A percentile compares a stretch with the other conserved stretches of the same genome.
phyloP scores from a whole-genome alignment of 2,329 filamentous ascomycete genomes.

The Penicillium freii region DNA sequence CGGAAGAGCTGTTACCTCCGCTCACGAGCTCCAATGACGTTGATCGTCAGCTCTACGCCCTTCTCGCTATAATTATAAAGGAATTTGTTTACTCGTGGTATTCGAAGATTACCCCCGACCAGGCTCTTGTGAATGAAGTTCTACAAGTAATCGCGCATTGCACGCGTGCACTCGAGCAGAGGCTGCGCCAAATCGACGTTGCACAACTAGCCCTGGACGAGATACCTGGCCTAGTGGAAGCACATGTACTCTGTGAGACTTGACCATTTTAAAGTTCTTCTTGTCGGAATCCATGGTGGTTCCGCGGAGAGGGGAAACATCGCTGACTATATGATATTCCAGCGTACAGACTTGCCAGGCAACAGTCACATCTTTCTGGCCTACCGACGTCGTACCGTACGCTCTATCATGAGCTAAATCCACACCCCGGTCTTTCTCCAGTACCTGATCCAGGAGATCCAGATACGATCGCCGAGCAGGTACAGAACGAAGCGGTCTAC shows the following conservation, averaged over 20 bases:
- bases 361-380: slow-evolving; percentile 57
- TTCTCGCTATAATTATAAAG: slow-evolving; percentile 83
- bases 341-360: slow-evolving; percentile 72
- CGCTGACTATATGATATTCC: slow-evolving; percentile 24
- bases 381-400: slow-evolving; percentile 62
- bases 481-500: slow-evolving; percentile 76
- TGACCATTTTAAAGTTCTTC: slow-evolving; percentile 5
- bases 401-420: slow-evolving; percentile 80
- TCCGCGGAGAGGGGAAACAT: slow-evolving; percentile 22
- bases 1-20: slow-evolving; percentile 81
- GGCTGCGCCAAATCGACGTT: slow-evolving; percentile 76
- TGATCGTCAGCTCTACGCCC: slow-evolving; percentile 87
- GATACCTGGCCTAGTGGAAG: slow-evolving; percentile 75
- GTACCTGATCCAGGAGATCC: slow-evolving; percentile 61
- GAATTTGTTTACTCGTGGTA: slow-evolving; percentile 96
- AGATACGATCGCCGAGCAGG: slow-evolving; percentile 58
- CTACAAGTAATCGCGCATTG: slow-evolving; percentile 90
- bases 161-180: slow-evolving; percentile 81
- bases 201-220: slow-evolving; percentile 83
- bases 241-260: slow-evolving; percentile 71
- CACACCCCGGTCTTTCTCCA: slow-evolving; percentile 76
- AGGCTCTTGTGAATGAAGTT: slow-evolving; percentile 81
- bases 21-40: slow-evolving; percentile 93
- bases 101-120: slow-evolving; percentile 83
- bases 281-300: slow-evolving; percentile 11